phyloP scores from a whole-genome alignment of 805 yeast species.

The Wickerhamiella brachini region DNA sequence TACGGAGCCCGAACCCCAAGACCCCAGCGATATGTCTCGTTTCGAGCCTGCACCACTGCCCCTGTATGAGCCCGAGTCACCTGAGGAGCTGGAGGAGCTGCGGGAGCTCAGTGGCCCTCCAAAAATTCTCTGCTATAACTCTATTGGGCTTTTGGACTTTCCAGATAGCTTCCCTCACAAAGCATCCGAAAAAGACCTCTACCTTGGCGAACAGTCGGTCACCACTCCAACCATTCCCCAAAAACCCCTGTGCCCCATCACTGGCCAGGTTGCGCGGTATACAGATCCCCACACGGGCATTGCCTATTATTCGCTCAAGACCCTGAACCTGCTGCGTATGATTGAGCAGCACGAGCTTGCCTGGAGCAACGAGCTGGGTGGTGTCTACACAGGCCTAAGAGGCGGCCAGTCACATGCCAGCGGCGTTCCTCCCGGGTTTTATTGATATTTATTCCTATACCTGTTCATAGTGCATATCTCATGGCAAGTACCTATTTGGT shows the following conservation, averaged over 20 bases:
- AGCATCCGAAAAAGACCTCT: slow-evolving; percentile 21
- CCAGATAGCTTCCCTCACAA: slow-evolving; percentile 16
- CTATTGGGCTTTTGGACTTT: slow-evolving; percentile 40
- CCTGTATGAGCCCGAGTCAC: slow-evolving; percentile 1
- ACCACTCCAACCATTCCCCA: slow-evolving; percentile 26
- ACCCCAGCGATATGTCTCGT: neutral
- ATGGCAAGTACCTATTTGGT: no score
- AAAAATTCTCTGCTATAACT: slow-evolving; percentile 36
- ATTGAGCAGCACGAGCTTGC: slow-evolving; percentile 36
- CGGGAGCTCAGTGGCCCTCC: slow-evolving; percentile 49
- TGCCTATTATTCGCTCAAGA: slow-evolving; percentile 72
- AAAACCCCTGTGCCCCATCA: slow-evolving; percentile 52
- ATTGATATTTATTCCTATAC: slow-evolving; percentile 2
- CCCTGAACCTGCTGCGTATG: slow-evolving; percentile 49
- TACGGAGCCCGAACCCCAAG: neutral
- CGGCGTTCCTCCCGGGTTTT: slow-evolving; percentile 83
- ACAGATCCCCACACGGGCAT: slow-evolving; percentile 81
- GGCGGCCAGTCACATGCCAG: slow-evolving; percentile 43
- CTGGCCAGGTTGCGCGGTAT: slow-evolving; percentile 68
- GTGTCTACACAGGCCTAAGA: slow-evolving; percentile 31
- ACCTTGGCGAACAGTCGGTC: slow-evolving; percentile 46
- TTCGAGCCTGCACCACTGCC: neutral
- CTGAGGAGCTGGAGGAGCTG: slow-evolving; percentile 2
- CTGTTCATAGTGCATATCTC: no score
- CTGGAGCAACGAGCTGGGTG: slow-evolving; percentile 38